Base-by-base conservation (phyloP, 2,329 filamentous ascomycete species). In the Pseudogymnoascus sp. region DNA sequence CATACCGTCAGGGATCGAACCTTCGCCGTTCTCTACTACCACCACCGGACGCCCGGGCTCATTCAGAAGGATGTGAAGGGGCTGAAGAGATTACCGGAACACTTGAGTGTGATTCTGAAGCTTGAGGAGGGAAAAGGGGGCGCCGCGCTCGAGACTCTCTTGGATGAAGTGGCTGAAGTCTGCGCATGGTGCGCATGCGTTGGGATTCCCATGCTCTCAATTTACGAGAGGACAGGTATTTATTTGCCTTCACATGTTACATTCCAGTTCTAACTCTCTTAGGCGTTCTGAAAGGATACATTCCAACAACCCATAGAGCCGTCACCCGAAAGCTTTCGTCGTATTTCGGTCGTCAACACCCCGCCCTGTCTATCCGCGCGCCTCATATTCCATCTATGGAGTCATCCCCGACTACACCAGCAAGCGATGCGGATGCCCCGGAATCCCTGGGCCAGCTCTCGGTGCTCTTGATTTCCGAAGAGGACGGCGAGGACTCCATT, bases 31-130 rank as follows among this genome's bases (percentile, higher is more conserved):
- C 80, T 96, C 61, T 92, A 93, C 74, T 94, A 99, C 78, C 95
- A 99, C 77, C 94, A 99, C 75, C 90, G 91, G 60, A 96, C 93
- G 0, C 94, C 94, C 6, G 91, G 96, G 72, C 85, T 96, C 72
- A 96, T 99, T 68, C 86, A 88, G 71, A 87, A 89, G 70, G 94
- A 99, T 76, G 88, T 97, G 27, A 85, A 85, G 73, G 81, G 82
- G 8, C 76, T 99, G 63, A 82, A 80, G 63, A 85, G 88, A 69
- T 76, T 95, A 64, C 94, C 94, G 2, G 84, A 89, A 67, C 94
- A 99, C 72, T 75, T 99, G 59, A 97, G 92, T 71, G 88, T 96
- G 9, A 87, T 97, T 61, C 77, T 99, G 63, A 88, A 87, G 63
- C 79, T 90, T 58, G 86, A 93, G 70, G 80, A 87, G 72, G 80